phyloP scores from a whole-genome alignment of 352 stramenopile genomes.

The Phytophthora pini region DNA sequence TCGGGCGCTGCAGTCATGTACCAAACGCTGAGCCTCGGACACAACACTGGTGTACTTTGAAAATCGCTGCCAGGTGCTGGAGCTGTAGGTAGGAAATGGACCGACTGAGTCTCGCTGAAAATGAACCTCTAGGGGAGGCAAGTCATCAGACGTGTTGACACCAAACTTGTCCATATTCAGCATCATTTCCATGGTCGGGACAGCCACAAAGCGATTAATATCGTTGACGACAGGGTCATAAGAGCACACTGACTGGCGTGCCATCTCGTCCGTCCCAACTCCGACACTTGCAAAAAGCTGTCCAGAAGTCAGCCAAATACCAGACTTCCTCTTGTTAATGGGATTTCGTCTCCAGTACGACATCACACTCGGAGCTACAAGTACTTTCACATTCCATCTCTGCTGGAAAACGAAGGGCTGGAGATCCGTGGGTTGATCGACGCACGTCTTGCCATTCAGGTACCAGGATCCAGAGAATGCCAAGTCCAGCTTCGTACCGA shows the following conservation, averaged over 20 bases:
- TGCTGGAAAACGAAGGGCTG: constrained; percentile 20
- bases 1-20: constrained; percentile 64
- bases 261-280: constrained; percentile 38
- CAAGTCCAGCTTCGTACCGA: constrained; percentile 15
- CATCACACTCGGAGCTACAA: constrained; percentile 67
- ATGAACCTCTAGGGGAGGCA: constrained; percentile 47
- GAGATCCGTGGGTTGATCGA: neutral
- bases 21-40: constrained; percentile 54
- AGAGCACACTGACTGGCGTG: constrained; percentile 25
- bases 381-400: constrained; percentile 61
- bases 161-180: constrained; percentile 70
- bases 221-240: constrained; percentile 38
- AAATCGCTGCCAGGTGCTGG: constrained; percentile 62
- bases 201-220: constrained; percentile 52
- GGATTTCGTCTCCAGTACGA: constrained; percentile 59
- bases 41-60: constrained; percentile 44
- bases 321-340: constrained; percentile 18
- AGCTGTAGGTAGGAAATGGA: constrained; percentile 42
- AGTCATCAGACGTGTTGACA: constrained; percentile 51
- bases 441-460: constrained; percentile 2
- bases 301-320: constrained; percentile 60
- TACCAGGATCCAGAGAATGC: constrained; percentile 9
- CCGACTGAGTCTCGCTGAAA: constrained; percentile 48
- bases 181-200: constrained; percentile 52
- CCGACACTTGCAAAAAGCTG: constrained; percentile 70